phyloP scores from a whole-genome alignment of 1,284 basidiomycete species.

The Marasmius sp. region DNA sequence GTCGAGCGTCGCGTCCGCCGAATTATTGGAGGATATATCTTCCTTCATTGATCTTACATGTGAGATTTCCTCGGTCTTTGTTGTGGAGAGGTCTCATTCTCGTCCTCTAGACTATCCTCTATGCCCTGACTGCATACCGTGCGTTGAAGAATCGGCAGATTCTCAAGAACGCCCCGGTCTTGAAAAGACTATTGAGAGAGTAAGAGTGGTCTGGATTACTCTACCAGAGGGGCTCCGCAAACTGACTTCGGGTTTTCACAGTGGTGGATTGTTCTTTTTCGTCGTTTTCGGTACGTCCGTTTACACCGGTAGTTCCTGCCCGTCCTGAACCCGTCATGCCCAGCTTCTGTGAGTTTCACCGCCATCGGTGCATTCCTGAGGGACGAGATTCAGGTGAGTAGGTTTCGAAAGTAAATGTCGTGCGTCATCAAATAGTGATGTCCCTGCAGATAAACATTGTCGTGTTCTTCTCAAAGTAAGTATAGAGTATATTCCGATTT shows the following conservation, averaged over 20 bases:
- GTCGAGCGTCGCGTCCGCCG: slow-evolving; percentile 28
- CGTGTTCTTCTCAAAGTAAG: slow-evolving; percentile 31
- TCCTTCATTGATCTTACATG: slow-evolving; percentile 36
- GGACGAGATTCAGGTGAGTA: slow-evolving; percentile 26
- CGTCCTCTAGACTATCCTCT: slow-evolving; percentile 30
- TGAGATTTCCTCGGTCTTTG: slow-evolving; percentile 16
- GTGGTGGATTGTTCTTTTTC: slow-evolving; percentile 36
- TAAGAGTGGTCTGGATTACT: slow-evolving; percentile 18
- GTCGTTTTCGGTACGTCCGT: slow-evolving; percentile 30
- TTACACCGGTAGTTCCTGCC: background rate
- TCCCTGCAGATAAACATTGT: slow-evolving; percentile 30
- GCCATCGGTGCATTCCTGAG: slow-evolving; percentile 33
- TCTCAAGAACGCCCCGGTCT: slow-evolving; percentile 29
- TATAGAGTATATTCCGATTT: background rate
- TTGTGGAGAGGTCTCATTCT: background rate
- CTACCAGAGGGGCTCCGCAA: background rate
- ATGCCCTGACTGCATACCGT: slow-evolving; percentile 31
- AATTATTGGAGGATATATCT: slow-evolving; percentile 34
- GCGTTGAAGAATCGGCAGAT: slow-evolving; percentile 31
- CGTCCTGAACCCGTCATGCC: background rate
- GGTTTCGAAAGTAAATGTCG: background rate
- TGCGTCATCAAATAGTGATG: background rate
- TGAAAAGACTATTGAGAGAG: slow-evolving; percentile 38
- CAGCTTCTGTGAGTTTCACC: slow-evolving; percentile 34
- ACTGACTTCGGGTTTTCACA: slow-evolving; percentile 7